Evolutionary conservation across 805 yeast genomes (phyloP).

Genomic region (Teunomyces funiuensis): DNA sequence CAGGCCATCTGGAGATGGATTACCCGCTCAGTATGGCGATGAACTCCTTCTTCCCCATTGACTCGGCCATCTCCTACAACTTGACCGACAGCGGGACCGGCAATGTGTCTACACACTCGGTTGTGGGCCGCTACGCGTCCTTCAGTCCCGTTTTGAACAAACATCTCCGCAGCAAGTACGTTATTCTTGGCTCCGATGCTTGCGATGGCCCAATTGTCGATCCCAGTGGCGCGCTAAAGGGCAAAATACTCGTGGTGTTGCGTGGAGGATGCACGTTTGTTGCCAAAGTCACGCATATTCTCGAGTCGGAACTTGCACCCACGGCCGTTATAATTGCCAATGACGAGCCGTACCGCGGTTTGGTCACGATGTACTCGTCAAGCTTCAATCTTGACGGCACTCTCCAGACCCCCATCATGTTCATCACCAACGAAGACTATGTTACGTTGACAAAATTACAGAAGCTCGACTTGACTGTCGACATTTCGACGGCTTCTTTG

Average conservation of each 20-base stretch:
- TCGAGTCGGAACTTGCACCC: constrained; percentile 37
- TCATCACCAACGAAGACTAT: constrained; percentile 48
- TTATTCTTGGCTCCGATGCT: constrained; percentile 4
- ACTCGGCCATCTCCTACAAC: constrained; percentile 33
- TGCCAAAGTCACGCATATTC: constrained; percentile 47
- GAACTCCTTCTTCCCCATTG: constrained; percentile 44
- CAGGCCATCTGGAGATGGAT: constrained; percentile 17
- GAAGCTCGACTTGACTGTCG: constrained; percentile 12
- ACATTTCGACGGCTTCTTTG: constrained; percentile 32
- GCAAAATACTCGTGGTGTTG: constrained; percentile 29
- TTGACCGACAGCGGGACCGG: constrained; percentile 14
- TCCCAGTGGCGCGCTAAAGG: constrained; percentile 16
- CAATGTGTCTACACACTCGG: constrained; percentile 13
- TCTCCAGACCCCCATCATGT: constrained; percentile 50
- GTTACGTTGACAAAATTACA: constrained; percentile 10
- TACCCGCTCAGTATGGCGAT: constrained; percentile 35
- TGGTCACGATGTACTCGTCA: constrained; percentile 55
- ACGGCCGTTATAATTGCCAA: constrained; percentile 57
- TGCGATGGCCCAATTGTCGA: constrained; percentile 6
- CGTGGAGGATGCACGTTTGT: constrained; percentile 43
- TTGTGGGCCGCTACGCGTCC: constrained; percentile 41
- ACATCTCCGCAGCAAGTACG: constrained; percentile 24
- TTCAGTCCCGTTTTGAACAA: constrained; percentile 36
- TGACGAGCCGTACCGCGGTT: constrained; percentile 44
- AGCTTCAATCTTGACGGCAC: constrained; percentile 39